phyloP scores from a whole-genome alignment of 176 grass and related monocot species.

The Calamus simplicifolius region DNA sequence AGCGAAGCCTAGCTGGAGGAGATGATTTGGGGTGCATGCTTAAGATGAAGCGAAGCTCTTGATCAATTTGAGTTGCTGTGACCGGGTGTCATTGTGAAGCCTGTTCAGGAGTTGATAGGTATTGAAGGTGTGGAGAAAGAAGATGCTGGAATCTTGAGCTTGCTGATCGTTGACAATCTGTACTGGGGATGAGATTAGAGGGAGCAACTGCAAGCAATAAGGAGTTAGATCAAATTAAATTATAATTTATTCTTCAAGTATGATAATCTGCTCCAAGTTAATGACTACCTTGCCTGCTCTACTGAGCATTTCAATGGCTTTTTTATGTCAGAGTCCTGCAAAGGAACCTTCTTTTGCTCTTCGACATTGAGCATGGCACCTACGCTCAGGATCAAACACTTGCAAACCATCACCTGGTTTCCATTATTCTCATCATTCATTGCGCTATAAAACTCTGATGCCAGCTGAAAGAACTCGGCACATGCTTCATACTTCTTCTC shows the following conservation, averaged over 20 bases:
- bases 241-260: not conserved
- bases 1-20: constrained; percentile 46
- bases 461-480: constrained; percentile 70
- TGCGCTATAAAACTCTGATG: constrained; percentile 51
- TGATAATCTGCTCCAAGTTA: not conserved
- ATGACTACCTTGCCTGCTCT: constrained; percentile 81
- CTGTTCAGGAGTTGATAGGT: constrained; percentile 63
- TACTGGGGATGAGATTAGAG: constrained; percentile 32
- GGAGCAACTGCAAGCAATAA: constrained; percentile 31
- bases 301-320: constrained; percentile 69
- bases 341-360: constrained; percentile 37
- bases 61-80: constrained; percentile 62
- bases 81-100: constrained; percentile 22
- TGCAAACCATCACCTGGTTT: constrained; percentile 51
- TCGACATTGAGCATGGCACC: constrained; percentile 50
- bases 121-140: constrained; percentile 54
- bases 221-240: not conserved
- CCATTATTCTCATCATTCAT: constrained; percentile 25
- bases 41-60: constrained; percentile 71
- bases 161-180: constrained; percentile 32
- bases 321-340: constrained; percentile 66
- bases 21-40: constrained; percentile 45
- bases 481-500: constrained; percentile 47
- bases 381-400: constrained; percentile 64
- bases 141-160: constrained; percentile 22